Conservation (phyloP, 2,329 filamentous ascomycete species). For the Purpureocillium lavendulum region DNA sequence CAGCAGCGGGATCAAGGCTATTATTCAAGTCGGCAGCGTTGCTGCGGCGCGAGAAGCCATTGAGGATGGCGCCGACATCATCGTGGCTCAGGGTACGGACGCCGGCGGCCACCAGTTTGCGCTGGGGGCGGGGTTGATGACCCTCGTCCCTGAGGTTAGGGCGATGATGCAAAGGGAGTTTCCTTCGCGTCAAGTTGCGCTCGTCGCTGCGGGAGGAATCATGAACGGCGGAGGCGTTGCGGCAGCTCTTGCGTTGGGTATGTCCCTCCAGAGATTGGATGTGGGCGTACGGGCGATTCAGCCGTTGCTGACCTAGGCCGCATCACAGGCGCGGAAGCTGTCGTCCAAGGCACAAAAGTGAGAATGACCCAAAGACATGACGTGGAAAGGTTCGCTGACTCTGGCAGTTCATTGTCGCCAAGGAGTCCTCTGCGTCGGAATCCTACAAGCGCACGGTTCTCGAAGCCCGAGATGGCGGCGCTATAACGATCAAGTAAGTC, state of each 20-base stretch:
- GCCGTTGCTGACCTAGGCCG: no score
- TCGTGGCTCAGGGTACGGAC: not conserved
- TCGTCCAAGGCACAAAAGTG: no score
- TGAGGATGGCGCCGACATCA: not conserved
- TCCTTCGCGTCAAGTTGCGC: not conserved
- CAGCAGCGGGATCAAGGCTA: not conserved
- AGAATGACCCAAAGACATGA: no score
- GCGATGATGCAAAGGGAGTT: not conserved
- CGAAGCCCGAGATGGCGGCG: no score
- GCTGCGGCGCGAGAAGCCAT: not conserved
- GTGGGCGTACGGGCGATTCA: no score
- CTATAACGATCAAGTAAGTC: no score
- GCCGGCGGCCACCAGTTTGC: conserved; percentile 2
- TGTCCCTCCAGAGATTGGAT: not conserved
- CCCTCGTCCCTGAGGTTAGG: not conserved
- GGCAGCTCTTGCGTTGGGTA: conserved; percentile 1
- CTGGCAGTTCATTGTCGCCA: no score
- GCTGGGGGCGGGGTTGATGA: conserved; percentile 1
- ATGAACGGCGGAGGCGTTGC: conserved; percentile 1
- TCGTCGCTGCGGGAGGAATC: conserved; percentile 2
- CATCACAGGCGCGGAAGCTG: no score
- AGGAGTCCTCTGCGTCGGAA: no score
- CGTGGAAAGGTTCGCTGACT: no score
- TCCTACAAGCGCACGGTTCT: no score
- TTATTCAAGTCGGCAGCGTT: conserved; percentile 2